Evolutionary conservation across 352 stramenopile species (phyloP), one percentile per base, ranked within the genome.

Genomic region (Phytophthora sojae): DNA sequence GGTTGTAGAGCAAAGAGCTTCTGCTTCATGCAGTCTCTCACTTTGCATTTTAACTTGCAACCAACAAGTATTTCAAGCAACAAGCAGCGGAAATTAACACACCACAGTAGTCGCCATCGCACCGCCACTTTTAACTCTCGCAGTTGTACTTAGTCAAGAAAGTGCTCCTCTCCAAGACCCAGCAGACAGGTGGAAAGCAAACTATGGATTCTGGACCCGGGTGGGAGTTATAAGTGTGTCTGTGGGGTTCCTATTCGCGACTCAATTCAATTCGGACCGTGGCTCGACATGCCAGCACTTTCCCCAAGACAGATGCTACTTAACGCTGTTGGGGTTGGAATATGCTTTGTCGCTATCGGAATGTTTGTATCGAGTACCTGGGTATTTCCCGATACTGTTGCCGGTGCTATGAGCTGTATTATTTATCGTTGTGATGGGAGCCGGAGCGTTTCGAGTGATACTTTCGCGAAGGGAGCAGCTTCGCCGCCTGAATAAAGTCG

Each of bases 311-410:
- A 69, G 21, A 42, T n/a, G 1, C 0, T 42, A 14, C 3, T 42
- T 4, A 51, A 32, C 17, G 26, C 39, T 5, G 6, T 35, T 17
- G 5, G 25, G 9, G 9, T 54, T 1, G 61, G 42, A 17, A 7
- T 14, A 8, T 42, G 19, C 19, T 30, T 52, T 12, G 8, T 69
- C 3, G 7, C 19, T 15, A 6, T 3, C 2, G 61, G 61, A 4
- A 57, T 69, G 0, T 21, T 35, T 19, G 50, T 26, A 1, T 11
- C 52, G 2, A 45, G 52, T 21, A 9, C 47, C 4, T 69, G 53
- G 63, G 63, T 64, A 1, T 70, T 70, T 42, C 63, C 63, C 2
- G 14, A 64, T 0, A 45, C 44, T 15, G 59, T 70, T 49, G 63
- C 52, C 17, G 32, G 12, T 11, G 12, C 0, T 47, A 47, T n/a